Conservation (phyloP, 176 grass and related monocot species). For the Oryza nivara region DNA sequence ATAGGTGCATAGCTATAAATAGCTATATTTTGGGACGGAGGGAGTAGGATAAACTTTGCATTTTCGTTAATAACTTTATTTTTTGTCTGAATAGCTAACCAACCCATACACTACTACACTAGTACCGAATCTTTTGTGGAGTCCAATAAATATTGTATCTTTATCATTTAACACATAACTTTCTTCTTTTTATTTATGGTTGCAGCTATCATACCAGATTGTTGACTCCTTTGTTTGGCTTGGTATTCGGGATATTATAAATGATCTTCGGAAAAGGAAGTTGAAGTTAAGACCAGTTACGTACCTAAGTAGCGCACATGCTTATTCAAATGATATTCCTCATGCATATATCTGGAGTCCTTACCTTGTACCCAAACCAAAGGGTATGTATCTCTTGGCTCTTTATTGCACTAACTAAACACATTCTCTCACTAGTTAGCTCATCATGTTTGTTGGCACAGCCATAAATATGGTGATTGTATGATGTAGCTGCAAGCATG, state of each 20-base stretch:
- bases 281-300: conserved; percentile 80
- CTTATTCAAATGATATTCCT: conserved; percentile 67
- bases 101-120: not conserved
- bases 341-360: conserved; percentile 94
- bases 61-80: not conserved
- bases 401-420: not conserved
- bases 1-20: no score
- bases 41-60: not conserved
- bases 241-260: conserved; percentile 88
- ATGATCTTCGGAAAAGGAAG: conserved; percentile 76
- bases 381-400: conserved; percentile 47
- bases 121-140: not conserved
- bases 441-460: conserved; percentile 1
- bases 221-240: conserved; percentile 91
- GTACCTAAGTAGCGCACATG: conserved; percentile 73
- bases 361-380: conserved; percentile 86
- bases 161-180: not conserved
- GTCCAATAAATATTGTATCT: not conserved
- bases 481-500: not conserved
- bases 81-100: not conserved
- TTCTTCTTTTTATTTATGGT: conserved; percentile 29
- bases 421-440: not conserved
- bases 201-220: conserved; percentile 89
- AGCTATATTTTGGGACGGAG: no score
- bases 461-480: not conserved